These are phyloP conservation scores for Porpolomopsis calyptriformis DNA, from an alignment of 768 basidiomycete species.

Conservation along the genomic window DNA sequence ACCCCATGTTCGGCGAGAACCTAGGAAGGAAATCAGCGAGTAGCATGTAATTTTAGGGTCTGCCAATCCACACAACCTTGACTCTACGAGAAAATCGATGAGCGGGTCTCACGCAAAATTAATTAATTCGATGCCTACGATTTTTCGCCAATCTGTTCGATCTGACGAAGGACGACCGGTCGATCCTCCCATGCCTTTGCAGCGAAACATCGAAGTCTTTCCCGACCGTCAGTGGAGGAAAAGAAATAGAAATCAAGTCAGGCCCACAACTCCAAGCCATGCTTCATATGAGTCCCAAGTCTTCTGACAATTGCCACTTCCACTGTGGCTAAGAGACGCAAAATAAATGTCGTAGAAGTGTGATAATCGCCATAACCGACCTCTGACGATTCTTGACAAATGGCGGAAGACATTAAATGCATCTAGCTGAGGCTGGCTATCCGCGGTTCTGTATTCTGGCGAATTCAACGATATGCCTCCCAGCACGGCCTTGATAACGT, in stretches of 20 bases:
- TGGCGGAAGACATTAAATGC: constrained; percentile 64
- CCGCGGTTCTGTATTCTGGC: constrained; percentile 58
- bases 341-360: constrained; percentile 4
- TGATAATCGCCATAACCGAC: constrained; percentile 25
- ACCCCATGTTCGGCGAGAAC: constrained; percentile 69
- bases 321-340: constrained; percentile 45
- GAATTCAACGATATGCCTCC: constrained; percentile 59
- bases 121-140: constrained; percentile 41
- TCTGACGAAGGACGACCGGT: constrained; percentile 73
- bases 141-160: constrained; percentile 88
- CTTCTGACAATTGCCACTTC: constrained; percentile 63
- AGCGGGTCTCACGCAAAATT: not conserved
- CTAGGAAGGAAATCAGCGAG: constrained; percentile 23
- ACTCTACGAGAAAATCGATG: constrained; percentile 16
- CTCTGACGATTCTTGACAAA: constrained; percentile 63
- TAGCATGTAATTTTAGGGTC: constrained; percentile 10
- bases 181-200: constrained; percentile 92
- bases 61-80: constrained; percentile 24
- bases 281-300: constrained; percentile 56
- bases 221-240: not conserved
- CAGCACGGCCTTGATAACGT: constrained; percentile 53
- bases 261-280: constrained; percentile 66
- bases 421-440: constrained; percentile 67
- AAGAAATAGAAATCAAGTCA: not conserved
- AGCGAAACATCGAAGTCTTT: constrained; percentile 61